A percentile compares a stretch with the other conserved stretches of the same genome.
phyloP scores from a whole-genome alignment of 352 stramenopile species.

The Saprolegnia diclina region DNA sequence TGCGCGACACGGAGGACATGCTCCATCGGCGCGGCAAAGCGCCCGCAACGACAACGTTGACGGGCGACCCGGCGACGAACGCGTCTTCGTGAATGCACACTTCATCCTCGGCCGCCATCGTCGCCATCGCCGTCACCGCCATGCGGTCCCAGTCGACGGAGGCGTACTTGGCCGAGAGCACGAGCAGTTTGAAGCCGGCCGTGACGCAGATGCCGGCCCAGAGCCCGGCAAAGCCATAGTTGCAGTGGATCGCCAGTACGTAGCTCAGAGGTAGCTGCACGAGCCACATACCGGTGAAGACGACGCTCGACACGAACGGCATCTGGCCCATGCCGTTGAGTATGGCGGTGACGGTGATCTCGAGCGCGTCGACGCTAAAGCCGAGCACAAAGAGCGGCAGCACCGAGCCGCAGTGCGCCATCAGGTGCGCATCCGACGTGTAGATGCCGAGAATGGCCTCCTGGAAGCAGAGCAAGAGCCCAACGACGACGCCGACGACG shows the following conservation, averaged over 20 bases:
- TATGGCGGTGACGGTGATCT: constrained; percentile 51
- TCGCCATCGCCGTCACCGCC: constrained; percentile 39
- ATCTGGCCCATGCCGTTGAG: constrained; percentile 63
- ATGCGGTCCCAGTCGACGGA: constrained; percentile 47
- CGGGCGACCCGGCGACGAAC: constrained; percentile 1
- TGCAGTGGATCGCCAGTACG: constrained; percentile 26
- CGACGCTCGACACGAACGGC: constrained; percentile 40
- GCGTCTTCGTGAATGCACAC: neutral
- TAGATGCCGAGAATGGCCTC: constrained; percentile 49
- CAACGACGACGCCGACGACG: neutral
- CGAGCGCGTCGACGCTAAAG: constrained; percentile 57
- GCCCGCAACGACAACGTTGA: neutral
- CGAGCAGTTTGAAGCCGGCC: constrained; percentile 57
- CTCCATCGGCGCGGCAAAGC: neutral
- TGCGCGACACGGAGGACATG: neutral
- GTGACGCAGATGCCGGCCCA: constrained; percentile 56
- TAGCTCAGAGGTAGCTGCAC: constrained; percentile 67
- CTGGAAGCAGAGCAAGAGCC: constrained; percentile 43
- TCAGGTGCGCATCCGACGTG: constrained; percentile 46
- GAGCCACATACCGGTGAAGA: constrained; percentile 47
- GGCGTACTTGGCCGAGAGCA: constrained; percentile 44
- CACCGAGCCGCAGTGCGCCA: constrained; percentile 44
- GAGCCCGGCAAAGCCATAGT: constrained; percentile 54
- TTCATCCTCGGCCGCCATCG: constrained; percentile 33
- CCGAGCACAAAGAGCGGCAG: constrained; percentile 54